Evolutionary conservation across 1,284 basidiomycete species (phyloP).

Genomic region (Apiotrichum siamense): DNA sequence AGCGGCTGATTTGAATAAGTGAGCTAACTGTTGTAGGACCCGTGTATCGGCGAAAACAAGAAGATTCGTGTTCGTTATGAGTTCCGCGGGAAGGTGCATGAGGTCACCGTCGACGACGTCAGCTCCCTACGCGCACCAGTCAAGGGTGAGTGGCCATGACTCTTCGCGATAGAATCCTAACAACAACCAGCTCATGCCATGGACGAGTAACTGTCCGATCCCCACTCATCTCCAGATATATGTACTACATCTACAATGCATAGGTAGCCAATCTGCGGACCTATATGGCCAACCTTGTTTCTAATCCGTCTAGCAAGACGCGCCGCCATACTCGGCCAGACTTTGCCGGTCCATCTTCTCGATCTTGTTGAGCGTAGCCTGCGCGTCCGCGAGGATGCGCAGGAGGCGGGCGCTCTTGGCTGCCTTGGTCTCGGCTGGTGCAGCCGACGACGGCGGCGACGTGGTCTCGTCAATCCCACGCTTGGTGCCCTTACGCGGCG

Average conservation of each 20-base stretch:
- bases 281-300: background rate
- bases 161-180: background rate
- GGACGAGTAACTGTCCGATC: constrained; percentile 1
- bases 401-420: constrained; percentile 28
- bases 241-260: background rate
- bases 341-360: background rate
- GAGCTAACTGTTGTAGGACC: constrained; percentile 30
- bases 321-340: background rate
- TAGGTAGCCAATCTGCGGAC: background rate
- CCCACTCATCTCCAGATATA: background rate
- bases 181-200: constrained; percentile 3
- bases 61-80: constrained; percentile 65
- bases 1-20: background rate
- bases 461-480: constrained; percentile 1
- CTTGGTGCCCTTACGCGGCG: constrained; percentile 9
- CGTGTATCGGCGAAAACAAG: constrained; percentile 48
- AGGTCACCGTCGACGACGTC: constrained; percentile 67
- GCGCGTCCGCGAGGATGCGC: constrained; percentile 21
- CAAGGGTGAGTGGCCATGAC: constrained; percentile 45
- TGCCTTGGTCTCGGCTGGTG: constrained; percentile 20
- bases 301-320: background rate
- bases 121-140: constrained; percentile 68
- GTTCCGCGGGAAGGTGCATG: constrained; percentile 68
- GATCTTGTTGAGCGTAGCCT: constrained; percentile 18
- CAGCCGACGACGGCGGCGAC: background rate